Conservation (phyloP, 2,329 filamentous ascomycete genomes). For the Apiospora arundinis region DNA sequence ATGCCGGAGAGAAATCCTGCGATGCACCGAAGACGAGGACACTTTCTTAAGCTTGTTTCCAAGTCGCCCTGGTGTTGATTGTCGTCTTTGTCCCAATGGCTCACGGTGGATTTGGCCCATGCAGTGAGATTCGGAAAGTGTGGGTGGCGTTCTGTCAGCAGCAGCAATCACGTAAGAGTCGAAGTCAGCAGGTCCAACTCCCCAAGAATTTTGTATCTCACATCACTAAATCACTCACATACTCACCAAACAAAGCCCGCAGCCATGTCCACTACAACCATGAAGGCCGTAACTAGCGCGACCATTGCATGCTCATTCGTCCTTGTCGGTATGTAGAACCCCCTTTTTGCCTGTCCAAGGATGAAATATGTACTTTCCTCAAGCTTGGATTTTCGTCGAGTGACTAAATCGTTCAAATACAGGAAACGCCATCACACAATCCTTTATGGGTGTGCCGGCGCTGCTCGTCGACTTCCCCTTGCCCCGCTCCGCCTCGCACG, state of each 20-base stretch:
- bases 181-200: neutral
- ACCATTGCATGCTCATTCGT: constrained; percentile 56
- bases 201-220: neutral
- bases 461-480: constrained; percentile 53
- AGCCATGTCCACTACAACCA: neutral
- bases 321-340: constrained; percentile 46
- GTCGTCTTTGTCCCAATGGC: neutral
- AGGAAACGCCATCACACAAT: constrained; percentile 60
- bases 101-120: neutral
- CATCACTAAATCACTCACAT: neutral
- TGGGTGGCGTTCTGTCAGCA: neutral
- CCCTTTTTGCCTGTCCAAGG: neutral
- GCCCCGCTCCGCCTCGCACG: constrained; percentile 47
- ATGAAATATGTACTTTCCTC: neutral
- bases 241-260: neutral
- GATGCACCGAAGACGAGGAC: too few species aligned
- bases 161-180: neutral
- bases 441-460: constrained; percentile 57
- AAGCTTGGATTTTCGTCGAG: neutral
- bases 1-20: too few species aligned
- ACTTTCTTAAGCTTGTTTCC: too few species aligned
- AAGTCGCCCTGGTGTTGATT: neutral
- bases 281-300: constrained; percentile 47
- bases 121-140: neutral
- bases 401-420: neutral